These are phyloP conservation scores for Taphrina pruni DNA, from an alignment of 1,139 yeast genomes.

Conservation along the genomic window DNA sequence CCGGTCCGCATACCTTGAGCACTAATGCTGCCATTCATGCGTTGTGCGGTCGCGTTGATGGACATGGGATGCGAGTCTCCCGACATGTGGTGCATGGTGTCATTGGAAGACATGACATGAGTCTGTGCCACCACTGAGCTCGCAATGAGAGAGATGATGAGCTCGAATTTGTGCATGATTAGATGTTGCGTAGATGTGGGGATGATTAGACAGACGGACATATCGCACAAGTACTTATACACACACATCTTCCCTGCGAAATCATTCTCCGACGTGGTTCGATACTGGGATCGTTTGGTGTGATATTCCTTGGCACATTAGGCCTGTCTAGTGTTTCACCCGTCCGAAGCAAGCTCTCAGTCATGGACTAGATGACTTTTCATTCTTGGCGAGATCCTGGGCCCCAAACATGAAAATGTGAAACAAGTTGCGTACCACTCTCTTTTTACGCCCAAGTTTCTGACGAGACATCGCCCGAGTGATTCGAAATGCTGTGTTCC, in stretches of 20 bases:
- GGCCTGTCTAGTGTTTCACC: background rate
- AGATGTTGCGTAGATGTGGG: background rate
- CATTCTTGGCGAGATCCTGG: too few species aligned
- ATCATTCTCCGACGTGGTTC: background rate
- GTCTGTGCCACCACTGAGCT: conserved; percentile 1
- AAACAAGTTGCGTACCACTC: background rate
- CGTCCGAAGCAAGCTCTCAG: background rate
- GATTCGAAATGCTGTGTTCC: too few species aligned
- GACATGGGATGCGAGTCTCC: conserved; percentile 14
- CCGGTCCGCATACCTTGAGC: background rate
- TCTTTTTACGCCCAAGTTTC: too few species aligned
- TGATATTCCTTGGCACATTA: conserved; percentile 2
- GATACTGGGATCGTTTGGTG: background rate
- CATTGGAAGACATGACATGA: background rate
- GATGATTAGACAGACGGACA: background rate
- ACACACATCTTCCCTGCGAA: background rate
- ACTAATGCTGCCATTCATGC: background rate
- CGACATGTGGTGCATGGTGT: background rate
- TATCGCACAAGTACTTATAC: background rate
- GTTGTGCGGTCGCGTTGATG: background rate
- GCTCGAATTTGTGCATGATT: conserved; percentile 5
- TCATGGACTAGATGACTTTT: too few species aligned
- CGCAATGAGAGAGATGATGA: background rate
- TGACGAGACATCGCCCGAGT: too few species aligned
- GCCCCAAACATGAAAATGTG: background rate